A percentile compares a stretch with the other conserved stretches of the same genome.
Conservation (phyloP, 768 basidiomycete genomes). For the Tulasnella sp. region DNA sequence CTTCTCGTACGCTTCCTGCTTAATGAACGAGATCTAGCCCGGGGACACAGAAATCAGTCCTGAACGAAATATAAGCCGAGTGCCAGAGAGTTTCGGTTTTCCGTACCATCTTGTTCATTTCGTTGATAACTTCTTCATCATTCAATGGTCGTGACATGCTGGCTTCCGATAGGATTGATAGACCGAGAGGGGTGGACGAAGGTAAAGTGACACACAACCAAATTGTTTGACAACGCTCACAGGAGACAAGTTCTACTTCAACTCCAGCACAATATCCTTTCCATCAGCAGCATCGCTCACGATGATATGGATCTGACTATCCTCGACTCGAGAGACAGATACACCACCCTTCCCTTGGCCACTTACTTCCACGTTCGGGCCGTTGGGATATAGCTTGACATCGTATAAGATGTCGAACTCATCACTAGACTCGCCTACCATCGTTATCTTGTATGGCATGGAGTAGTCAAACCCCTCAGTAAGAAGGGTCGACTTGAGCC, state of each 20-base stretch:
- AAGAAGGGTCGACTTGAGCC: neutral
- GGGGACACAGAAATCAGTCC: neutral
- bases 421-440: slow-evolving; percentile 9
- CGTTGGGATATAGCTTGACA: slow-evolving; percentile 6
- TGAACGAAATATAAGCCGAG: neutral
- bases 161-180: neutral
- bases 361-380: neutral
- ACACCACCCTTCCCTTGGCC: slow-evolving; percentile 9
- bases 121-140: slow-evolving; percentile 88
- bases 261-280: neutral
- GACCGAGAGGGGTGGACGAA: neutral
- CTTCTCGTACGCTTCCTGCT: slow-evolving; percentile 96
- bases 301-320: neutral
- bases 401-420: slow-evolving; percentile 15
- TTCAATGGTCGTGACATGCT: slow-evolving; percentile 76
- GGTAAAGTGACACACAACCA: neutral
- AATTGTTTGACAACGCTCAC: neutral
- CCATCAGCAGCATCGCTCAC: neutral
- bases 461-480: slow-evolving; percentile 8
- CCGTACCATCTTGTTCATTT: slow-evolving; percentile 98
- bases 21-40: slow-evolving; percentile 90
- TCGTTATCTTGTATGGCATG: neutral
- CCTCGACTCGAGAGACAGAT: neutral
- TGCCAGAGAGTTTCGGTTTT: neutral
- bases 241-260: neutral